Percentiles rank a stretch among this genome's conserved stretches.
Conservation (phyloP, 345 rosid genomes). For the Heritiera littoralis region DNA sequence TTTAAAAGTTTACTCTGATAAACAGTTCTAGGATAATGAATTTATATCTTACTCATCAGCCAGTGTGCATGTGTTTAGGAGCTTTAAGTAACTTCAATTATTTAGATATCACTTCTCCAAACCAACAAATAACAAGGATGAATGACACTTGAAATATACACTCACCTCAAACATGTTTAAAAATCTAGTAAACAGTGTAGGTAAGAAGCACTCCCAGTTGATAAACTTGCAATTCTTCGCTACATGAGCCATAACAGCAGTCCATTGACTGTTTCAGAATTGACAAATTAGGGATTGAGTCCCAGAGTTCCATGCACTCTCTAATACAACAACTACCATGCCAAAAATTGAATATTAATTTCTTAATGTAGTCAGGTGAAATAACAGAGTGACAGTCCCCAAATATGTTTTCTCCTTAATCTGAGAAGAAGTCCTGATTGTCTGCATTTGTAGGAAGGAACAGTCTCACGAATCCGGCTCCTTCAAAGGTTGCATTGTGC, state of each 20-base stretch:
- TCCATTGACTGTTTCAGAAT: slow-evolving; percentile 98
- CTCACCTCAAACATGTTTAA: slow-evolving; percentile 98
- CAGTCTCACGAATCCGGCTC: slow-evolving; percentile 89
- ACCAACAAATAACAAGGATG: neutral
- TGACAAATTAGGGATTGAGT: slow-evolving; percentile 92
- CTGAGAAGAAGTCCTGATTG: slow-evolving; percentile 84
- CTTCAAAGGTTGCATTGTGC: slow-evolving; percentile 97
- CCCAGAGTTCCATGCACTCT: slow-evolving; percentile 77
- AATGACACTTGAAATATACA: slow-evolving; percentile 17
- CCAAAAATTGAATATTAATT: slow-evolving; percentile 27
- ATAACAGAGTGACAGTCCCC: slow-evolving; percentile 7
- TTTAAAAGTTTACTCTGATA: neutral
- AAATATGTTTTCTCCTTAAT: slow-evolving; percentile 49
- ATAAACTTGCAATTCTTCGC: slow-evolving; percentile 71
- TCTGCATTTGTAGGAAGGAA: slow-evolving; percentile 89
- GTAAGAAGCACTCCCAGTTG: slow-evolving; percentile 80
- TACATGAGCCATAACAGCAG: slow-evolving; percentile 82
- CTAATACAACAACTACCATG: slow-evolving; percentile 73
- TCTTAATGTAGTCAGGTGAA: slow-evolving; percentile 7
- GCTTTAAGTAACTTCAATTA: slow-evolving; percentile 2
- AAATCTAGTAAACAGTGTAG: slow-evolving; percentile 72
- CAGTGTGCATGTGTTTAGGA: neutral
- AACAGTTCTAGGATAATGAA: neutral
- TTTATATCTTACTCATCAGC: neutral
- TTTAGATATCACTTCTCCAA: neutral